Evolutionary conservation across 495 filamentous ascomycete genomes (phyloP), one percentile per base, ranked within the genome.

Genomic region (Penicillium egyptiacum): DNA sequence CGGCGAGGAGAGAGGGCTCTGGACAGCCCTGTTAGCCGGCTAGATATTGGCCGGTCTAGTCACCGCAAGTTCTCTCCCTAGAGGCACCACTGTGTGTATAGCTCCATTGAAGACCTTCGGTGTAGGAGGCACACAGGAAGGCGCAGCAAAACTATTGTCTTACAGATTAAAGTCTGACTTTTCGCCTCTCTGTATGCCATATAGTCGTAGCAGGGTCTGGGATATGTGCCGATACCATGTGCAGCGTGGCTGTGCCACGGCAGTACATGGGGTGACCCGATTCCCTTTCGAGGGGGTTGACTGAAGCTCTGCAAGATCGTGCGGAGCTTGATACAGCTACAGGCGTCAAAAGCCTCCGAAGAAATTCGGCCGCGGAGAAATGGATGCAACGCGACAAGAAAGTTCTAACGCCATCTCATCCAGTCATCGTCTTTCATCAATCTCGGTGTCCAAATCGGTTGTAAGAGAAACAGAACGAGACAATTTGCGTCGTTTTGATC

Each of bases 401-500:
- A 40, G 3, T 49, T 26, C 25, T n/a, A 40, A 41, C 14, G 33
- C 31, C 20, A 23, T 25, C 8, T 42, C 22, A 37, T n/a, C 20
- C n/a, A 20, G 19, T 57, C 52, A 60, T 51, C 17, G 14, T 41
- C 39, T 47, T 12, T 60, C 58, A 20, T 70, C 68, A 12, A 50
- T n/a, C 41, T 69, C 66, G 11, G 65, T 69, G 22, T 72, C 71
- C 35, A 58, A 44, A 25, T 70, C 71, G 0, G 62, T 67, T n/a
- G 59, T 59, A 30, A 25, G 28, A 35, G 63, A 69, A 2, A 49
- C 54, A 31, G 46, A 53, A 17, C 55, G 64, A 43, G 52, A 45
- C 50, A 67, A 31, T 52, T 56, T 67, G 47, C 65, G 68, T 49
- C 65, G 69, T 54, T 75, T 75, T 2, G 49, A 44, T 39, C 52